Percentiles rank a stretch among this genome's conserved stretches.
Evolutionary conservation across 2,329 filamentous ascomycete species (phyloP).

Genomic region (Aphanoascus verrucosus): DNA sequence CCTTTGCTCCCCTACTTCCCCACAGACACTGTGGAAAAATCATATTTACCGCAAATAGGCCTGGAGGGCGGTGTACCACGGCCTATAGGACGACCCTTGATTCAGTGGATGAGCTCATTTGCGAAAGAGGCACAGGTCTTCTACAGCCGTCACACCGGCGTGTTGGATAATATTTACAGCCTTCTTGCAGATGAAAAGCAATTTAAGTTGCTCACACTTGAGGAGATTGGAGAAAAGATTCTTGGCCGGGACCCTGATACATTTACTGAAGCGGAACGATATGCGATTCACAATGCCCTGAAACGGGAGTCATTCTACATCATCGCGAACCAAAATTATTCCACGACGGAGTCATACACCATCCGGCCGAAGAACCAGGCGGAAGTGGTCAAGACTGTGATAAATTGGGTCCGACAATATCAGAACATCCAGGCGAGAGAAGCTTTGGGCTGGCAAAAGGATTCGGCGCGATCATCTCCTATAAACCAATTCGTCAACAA

Average conservation of each 20-base stretch:
- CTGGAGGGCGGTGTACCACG: slow-evolving; percentile 36
- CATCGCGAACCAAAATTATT: slow-evolving; percentile 25
- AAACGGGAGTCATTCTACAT: slow-evolving; percentile 28
- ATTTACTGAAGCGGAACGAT: slow-evolving; percentile 26
- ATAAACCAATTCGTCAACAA: slow-evolving; percentile 37
- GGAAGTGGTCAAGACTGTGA: slow-evolving; percentile 40
- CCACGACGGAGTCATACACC: slow-evolving; percentile 34
- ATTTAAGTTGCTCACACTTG: slow-evolving; percentile 26
- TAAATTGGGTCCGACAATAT: slow-evolving; percentile 47
- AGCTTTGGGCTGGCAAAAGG: background rate
- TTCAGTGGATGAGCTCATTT: slow-evolving; percentile 29
- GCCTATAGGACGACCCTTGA: slow-evolving; percentile 27
- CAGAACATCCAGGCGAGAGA: slow-evolving; percentile 38
- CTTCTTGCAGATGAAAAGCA: slow-evolving; percentile 30
- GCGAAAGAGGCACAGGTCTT: slow-evolving; percentile 26
- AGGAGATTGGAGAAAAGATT: slow-evolving; percentile 29
- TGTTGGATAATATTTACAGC: slow-evolving; percentile 32
- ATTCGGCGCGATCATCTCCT: slow-evolving; percentile 24
- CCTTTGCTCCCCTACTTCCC: slow-evolving; percentile 45
- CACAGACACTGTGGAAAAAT: slow-evolving; percentile 20
- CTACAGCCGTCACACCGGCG: slow-evolving; percentile 25
- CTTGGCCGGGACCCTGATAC: slow-evolving; percentile 24
- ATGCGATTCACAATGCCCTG: slow-evolving; percentile 28
- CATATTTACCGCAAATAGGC: slow-evolving; percentile 25
- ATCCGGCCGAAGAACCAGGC: slow-evolving; percentile 45